Base-by-base conservation (phyloP, 2,329 filamentous ascomycete genomes). In the Aspergillus eucalypticola region DNA sequence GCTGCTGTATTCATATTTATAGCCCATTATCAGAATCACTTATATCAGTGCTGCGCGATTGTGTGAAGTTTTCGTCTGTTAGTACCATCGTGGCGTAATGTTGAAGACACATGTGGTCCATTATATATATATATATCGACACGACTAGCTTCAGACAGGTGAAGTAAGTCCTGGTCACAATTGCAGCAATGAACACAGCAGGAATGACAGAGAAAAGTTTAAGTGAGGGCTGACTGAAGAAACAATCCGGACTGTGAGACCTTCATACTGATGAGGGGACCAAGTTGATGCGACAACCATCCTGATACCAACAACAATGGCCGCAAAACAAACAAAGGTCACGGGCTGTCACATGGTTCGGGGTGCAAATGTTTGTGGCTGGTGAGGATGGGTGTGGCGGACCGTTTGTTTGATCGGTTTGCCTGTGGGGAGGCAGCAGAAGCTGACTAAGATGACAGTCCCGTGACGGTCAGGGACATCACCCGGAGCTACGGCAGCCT, bases 401-500 rank as follows among this genome's bases (percentile, higher is more conserved):
- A 13, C 19, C 39, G 51, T 41, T 46, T 52, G 59, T 60, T 65
- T 65, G 63, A 51, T 56, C 23, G 46, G 57, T 61, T 63, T 59
- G 62, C 46, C 35, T 55, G 61, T 54, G 58, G 49, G 46, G 59
- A 60, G 59, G 25, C 53, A 39, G 25, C 25, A 17, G 23, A 27
- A n/a, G 25, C 39, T 55, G 27, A 55, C 42, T 38, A 32, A 55
- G 27, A 3, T 6, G 11, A 7, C 15, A 21, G 10, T 53, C 29
- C 19, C 32, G 35, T 50, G 50, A 15, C n/a, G 3, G 10, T 6
- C 41, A 44, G 41, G 41, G 41, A 44, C 21, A 19, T 21, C 19
- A 44, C 21, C 41, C 19, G 41, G 8, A 19, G 32, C 32, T 13
- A 21, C 19, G 8, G 19, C 32, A 15, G 60, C 60, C 67, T 74